Percentiles rank a stretch among this genome's conserved stretches.
phyloP scores from a whole-genome alignment of 2,329 filamentous ascomycete genomes.

The Epicoccum nigrum region DNA sequence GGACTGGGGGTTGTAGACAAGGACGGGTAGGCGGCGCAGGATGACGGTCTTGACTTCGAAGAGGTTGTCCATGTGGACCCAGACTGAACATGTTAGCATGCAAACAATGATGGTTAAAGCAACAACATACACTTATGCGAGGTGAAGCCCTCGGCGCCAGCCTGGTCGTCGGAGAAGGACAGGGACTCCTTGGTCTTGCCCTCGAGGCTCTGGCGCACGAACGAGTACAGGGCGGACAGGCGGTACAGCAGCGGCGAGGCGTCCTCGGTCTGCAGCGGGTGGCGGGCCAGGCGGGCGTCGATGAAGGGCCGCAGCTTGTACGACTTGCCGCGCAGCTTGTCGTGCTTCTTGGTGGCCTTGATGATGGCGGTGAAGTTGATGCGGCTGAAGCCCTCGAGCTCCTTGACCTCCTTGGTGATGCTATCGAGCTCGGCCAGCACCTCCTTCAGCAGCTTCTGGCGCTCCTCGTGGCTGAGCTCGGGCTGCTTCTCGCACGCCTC shows the following conservation, averaged over 20 bases:
- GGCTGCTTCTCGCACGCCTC: constrained; percentile 31
- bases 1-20: constrained; percentile 89
- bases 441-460: constrained; percentile 65
- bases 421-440: constrained; percentile 80
- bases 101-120: too few species aligned
- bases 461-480: constrained; percentile 48
- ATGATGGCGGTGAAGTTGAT: constrained; percentile 98
- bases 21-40: constrained; percentile 83
- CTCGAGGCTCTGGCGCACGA: constrained; percentile 83
- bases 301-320: constrained; percentile 93
- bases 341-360: constrained; percentile 99
- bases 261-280: constrained; percentile 94
- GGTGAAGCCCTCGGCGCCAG: constrained; percentile 70
- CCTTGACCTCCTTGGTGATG: constrained; percentile 88
- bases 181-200: constrained; percentile 55
- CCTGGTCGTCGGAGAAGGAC: constrained; percentile 52
- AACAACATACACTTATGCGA: constrained; percentile 78
- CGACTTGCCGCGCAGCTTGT: constrained; percentile 83
- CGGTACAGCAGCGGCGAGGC: constrained; percentile 88
- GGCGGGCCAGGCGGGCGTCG: constrained; percentile 83
- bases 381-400: constrained; percentile 92
- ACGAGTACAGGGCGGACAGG: constrained; percentile 94
- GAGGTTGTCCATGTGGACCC: constrained; percentile 94
- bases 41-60: constrained; percentile 97
- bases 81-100: constrained; percentile 62